These are phyloP conservation scores for Candida awuae DNA, from an alignment of 805 yeast species.

Conservation along the genomic window DNA sequence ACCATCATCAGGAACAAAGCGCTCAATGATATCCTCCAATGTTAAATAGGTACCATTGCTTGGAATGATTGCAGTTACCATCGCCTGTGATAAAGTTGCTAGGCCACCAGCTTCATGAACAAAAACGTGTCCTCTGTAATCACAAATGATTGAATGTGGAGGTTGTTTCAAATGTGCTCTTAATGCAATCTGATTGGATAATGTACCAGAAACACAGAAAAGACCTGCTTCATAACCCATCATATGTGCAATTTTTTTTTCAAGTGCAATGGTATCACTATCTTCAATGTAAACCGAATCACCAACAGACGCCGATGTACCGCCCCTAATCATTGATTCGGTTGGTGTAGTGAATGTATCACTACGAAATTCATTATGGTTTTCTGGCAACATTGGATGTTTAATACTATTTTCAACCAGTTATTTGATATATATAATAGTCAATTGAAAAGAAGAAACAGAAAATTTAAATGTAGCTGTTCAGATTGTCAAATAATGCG, in stretches of 20 bases:
- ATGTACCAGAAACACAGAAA: constrained; percentile 82
- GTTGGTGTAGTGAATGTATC: constrained; percentile 93
- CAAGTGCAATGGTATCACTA: constrained; percentile 54
- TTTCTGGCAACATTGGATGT: constrained; percentile 8
- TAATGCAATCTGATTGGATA: constrained; percentile 82
- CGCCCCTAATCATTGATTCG: constrained; percentile 57
- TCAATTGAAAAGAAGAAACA: too few species aligned
- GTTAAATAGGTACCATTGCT: constrained; percentile 70
- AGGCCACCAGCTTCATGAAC: constrained; percentile 86
- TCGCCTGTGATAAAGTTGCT: constrained; percentile 82
- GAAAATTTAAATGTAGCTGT: too few species aligned
- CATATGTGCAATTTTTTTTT: constrained; percentile 52
- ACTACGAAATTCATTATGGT: constrained; percentile 49
- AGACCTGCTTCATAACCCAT: constrained; percentile 78
- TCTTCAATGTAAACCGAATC: constrained; percentile 91
- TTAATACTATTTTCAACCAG: too few species aligned
- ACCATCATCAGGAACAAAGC: constrained; percentile 61
- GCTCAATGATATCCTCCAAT: constrained; percentile 63
- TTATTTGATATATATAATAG: too few species aligned
- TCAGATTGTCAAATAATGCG: too few species aligned
- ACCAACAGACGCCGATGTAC: constrained; percentile 53
- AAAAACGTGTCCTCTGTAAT: constrained; percentile 76
- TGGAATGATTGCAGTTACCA: constrained; percentile 81
- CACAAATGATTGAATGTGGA: constrained; percentile 80
- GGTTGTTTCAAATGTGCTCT: constrained; percentile 73